phyloP scores from a whole-genome alignment of 2,329 filamentous ascomycete genomes.

The Penicillium sp. region DNA sequence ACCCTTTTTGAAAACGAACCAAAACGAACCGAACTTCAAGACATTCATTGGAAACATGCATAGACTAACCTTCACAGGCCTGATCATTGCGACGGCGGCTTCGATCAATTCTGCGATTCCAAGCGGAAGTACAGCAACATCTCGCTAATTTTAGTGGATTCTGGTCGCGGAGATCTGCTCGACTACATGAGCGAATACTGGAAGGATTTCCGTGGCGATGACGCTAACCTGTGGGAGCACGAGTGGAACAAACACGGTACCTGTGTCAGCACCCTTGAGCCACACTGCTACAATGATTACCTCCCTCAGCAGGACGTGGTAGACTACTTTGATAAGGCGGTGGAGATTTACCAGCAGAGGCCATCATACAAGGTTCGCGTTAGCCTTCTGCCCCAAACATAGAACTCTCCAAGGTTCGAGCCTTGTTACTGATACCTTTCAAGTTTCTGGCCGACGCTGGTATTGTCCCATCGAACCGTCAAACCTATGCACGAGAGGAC shows the following conservation, averaged over 20 bases:
- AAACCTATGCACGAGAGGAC: slow-evolving; percentile 60
- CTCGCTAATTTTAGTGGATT: slow-evolving; percentile 58
- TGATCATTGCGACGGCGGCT: slow-evolving; percentile 69
- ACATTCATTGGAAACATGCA: background rate
- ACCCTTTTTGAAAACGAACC: background rate
- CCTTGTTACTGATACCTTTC: slow-evolving; percentile 4
- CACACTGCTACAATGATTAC: slow-evolving; percentile 66
- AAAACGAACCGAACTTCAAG: background rate
- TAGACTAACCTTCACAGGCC: slow-evolving; percentile 46
- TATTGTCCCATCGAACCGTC: slow-evolving; percentile 52
- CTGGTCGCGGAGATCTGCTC: slow-evolving; percentile 58
- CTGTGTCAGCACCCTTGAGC: slow-evolving; percentile 70
- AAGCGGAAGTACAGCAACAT: slow-evolving; percentile 66
- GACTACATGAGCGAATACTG: slow-evolving; percentile 70
- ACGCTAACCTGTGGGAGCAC: slow-evolving; percentile 70
- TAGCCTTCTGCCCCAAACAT: background rate
- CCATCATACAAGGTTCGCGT: slow-evolving; percentile 60
- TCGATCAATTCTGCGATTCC: slow-evolving; percentile 65
- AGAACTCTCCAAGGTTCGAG: background rate
- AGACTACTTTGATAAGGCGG: slow-evolving; percentile 68
- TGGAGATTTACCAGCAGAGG: slow-evolving; percentile 65
- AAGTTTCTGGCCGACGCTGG: slow-evolving; percentile 62
- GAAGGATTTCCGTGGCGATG: slow-evolving; percentile 67
- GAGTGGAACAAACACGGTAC: slow-evolving; percentile 76
- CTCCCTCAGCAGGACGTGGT: slow-evolving; percentile 63